Percentiles rank a stretch among this genome's conserved stretches.
These are phyloP conservation scores for Globisporangium uncinulatum DNA, from an alignment of 352 stramenopile genomes.

Conservation along the genomic window DNA sequence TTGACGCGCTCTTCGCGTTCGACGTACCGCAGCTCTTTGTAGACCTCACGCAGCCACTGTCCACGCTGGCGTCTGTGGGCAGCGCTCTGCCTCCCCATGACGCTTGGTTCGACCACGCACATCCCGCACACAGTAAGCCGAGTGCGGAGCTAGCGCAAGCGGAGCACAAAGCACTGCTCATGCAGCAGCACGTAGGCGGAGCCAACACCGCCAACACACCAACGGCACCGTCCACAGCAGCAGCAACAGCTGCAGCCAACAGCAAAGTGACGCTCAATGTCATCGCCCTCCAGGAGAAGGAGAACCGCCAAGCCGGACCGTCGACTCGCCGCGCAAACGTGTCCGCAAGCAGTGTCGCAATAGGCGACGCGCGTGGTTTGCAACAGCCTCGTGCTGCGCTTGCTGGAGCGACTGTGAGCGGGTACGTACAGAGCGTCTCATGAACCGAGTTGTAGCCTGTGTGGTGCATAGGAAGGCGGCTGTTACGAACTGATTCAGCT, in stretches of 20 bases:
- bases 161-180: slow-evolving; percentile 15
- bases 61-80: background rate
- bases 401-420: slow-evolving; percentile 4
- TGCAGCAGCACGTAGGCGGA: slow-evolving; percentile 2
- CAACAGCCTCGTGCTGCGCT: background rate
- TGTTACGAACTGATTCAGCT: no score
- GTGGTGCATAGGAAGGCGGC: background rate
- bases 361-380: background rate
- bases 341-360: background rate
- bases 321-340: slow-evolving; percentile 7
- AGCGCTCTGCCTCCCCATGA: slow-evolving; percentile 31
- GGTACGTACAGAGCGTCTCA: background rate
- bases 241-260: background rate
- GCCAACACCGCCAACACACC: background rate
- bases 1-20: slow-evolving; percentile 74
- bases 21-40: slow-evolving; percentile 52
- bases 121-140: slow-evolving; percentile 47
- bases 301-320: slow-evolving; percentile 21
- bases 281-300: slow-evolving; percentile 20
- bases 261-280: slow-evolving; percentile 4
- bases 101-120: slow-evolving; percentile 58
- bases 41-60: slow-evolving; percentile 37
- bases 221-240: background rate
- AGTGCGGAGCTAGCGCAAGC: slow-evolving; percentile 45
- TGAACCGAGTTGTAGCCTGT: no score